These are phyloP conservation scores for Boletus insuetus DNA, from an alignment of 768 basidiomycete species.

Conservation along the genomic window DNA sequence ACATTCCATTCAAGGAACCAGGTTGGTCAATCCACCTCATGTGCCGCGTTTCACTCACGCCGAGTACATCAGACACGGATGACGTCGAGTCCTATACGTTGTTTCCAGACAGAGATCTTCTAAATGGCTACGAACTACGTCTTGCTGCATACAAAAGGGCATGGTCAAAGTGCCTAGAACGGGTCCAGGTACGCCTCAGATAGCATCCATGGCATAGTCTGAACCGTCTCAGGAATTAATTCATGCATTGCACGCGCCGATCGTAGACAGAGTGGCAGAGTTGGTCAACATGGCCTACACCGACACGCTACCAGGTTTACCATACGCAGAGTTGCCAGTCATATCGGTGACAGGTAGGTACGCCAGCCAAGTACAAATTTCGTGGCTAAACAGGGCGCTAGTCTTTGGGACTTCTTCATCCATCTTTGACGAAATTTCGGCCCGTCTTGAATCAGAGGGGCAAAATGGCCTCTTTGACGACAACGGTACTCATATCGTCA, in stretches of 20 bases:
- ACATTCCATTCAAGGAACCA: constrained; percentile 25
- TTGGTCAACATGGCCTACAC: constrained; percentile 45
- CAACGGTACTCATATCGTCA: constrained; percentile 30
- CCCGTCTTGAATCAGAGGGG: constrained; percentile 32
- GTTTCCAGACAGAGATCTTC: constrained; percentile 30
- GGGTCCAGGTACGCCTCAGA: constrained; percentile 47
- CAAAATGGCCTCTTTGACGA: constrained; percentile 24
- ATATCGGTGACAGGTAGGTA: constrained; percentile 53
- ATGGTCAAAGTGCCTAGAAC: constrained; percentile 58
- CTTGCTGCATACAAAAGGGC: constrained; percentile 52
- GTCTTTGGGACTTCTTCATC: constrained; percentile 46
- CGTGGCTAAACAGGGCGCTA: constrained; percentile 14
- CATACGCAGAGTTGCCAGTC: constrained; percentile 58
- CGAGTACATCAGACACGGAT: constrained; percentile 11
- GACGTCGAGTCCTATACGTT: constrained; percentile 23
- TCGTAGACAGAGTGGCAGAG: constrained; percentile 43
- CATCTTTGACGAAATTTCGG: constrained; percentile 45
- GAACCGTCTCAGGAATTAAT: constrained; percentile 40
- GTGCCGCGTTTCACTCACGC: not conserved
- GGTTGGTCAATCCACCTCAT: constrained; percentile 14
- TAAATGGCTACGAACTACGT: constrained; percentile 38
- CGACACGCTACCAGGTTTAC: constrained; percentile 50
- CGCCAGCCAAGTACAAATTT: not conserved
- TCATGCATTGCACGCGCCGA: constrained; percentile 45
- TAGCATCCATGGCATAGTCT: constrained; percentile 1